Evolutionary conservation across 192 early-diverging fungal genomes (phyloP), one percentile per base, ranked within the genome.

Genomic region (Thamnidium elegans): DNA sequence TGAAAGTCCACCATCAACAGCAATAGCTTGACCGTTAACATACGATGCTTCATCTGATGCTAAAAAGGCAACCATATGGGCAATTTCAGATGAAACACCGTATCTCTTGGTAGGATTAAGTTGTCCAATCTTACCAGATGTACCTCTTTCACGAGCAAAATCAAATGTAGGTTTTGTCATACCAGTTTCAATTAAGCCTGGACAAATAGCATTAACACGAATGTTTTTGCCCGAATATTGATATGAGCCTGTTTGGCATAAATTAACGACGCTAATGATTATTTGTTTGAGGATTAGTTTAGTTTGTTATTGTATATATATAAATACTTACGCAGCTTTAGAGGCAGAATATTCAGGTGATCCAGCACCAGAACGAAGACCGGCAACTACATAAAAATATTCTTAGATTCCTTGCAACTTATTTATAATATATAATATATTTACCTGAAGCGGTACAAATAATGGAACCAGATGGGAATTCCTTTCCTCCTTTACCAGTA

Each of bases 121-220:
- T 47, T 81, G 81, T 1, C 81, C 81, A 50, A 82, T 78, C 62
- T 81, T 84, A 45, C 56, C 23, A 19, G 58, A 48, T 0, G 44
- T 72, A 14, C 75, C 79, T 36, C 76, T 53, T n/a, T 55, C 55
- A 50, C 81, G 70, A 31, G 81, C 81, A 19, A 50, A 55, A 19
- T 83, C 81, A 63, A 83, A 82, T 0, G 62, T 59, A 15, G 19
- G n/a, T 42, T 69, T 72, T 21, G 81, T 83, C 81, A 82, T 82
- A 9, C 66, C 75, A 11, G 81, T 82, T 50, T 82, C 81, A 50
- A 82, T 83, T 23, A 82, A 53, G 10, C 81, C 81, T 32, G 79
- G 78, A 20, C 81, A 82, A 46, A 82, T 58, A 30, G 81, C 82
- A 65, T 82, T 82, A 0, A 82, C 69, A 14, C 81, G 81, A 54